A percentile compares a stretch with the other conserved stretches of the same genome.
phyloP scores from a whole-genome alignment of 2,329 filamentous ascomycete genomes.

The Leptosphaerulina australis region DNA sequence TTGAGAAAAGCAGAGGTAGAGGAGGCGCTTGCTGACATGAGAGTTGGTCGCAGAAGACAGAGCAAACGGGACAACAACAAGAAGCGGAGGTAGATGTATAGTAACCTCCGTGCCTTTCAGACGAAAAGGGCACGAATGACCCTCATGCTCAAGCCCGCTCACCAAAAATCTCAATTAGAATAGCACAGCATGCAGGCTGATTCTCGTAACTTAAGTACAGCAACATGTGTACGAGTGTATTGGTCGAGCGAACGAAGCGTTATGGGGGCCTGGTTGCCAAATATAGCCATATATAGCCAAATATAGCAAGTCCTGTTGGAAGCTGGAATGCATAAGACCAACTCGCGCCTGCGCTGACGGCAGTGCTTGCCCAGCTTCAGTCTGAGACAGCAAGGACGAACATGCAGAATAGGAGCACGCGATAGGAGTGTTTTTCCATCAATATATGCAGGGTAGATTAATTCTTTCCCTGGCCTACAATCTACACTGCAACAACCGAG shows the following conservation, averaged over 20 bases:
- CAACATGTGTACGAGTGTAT: conserved; percentile 2
- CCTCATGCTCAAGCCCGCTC: background rate
- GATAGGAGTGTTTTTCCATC: too few relatives aligned
- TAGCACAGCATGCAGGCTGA: conserved; percentile 8
- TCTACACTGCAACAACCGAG: too few relatives aligned
- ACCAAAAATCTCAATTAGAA: conserved; percentile 1
- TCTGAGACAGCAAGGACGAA: background rate
- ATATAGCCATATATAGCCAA: conserved; percentile 17
- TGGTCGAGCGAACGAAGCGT: background rate
- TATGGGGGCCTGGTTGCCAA: conserved; percentile 5
- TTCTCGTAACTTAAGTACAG: background rate
- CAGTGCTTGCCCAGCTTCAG: conserved; percentile 1
- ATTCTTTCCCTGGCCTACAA: background rate
- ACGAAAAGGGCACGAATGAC: too few relatives aligned
- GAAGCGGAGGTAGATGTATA: too few relatives aligned
- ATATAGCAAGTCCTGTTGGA: conserved; percentile 8
- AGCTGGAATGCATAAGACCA: conserved; percentile 13
- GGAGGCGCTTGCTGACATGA: conserved; percentile 2
- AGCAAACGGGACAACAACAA: background rate
- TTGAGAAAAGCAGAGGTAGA: background rate
- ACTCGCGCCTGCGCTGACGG: background rate
- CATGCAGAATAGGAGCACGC: background rate
- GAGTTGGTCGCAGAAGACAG: background rate
- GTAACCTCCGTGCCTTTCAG: too few relatives aligned
- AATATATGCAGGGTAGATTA: background rate